These are phyloP conservation scores for Paraglomus occultum DNA, from an alignment of 192 early-diverging fungal genomes.

Conservation along the genomic window DNA sequence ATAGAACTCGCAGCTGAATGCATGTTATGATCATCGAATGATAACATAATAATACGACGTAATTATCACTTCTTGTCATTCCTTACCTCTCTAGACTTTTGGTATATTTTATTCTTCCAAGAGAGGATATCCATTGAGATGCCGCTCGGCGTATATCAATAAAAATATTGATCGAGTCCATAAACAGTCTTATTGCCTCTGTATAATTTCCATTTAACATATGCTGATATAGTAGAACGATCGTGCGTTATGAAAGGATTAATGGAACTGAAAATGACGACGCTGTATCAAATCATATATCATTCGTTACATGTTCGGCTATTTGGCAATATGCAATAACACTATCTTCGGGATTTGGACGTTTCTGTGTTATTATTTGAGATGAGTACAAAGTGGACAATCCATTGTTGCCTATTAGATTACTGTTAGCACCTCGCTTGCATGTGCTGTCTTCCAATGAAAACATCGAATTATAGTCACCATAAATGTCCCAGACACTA, in stretches of 20 bases:
- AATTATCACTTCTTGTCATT: too few relatives aligned
- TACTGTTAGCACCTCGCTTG: neutral
- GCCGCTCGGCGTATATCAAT: constrained; percentile 6
- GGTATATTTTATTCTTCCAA: constrained; percentile 21
- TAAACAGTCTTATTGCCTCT: constrained; percentile 17
- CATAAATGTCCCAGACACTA: constrained; percentile 24
- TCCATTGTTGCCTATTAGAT: neutral
- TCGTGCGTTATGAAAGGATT: neutral
- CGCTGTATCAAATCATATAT: neutral
- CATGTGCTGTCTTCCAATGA: neutral
- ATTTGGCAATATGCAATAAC: constrained; percentile 26
- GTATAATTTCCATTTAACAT: constrained; percentile 21
- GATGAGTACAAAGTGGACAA: constrained; percentile 16
- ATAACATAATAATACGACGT: too few relatives aligned
- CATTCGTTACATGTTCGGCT: constrained; percentile 16
- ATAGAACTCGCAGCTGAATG: neutral
- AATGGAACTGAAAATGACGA: neutral
- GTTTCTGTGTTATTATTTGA: neutral
- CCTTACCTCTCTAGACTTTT: constrained; percentile 24
- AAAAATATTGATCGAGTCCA: constrained; percentile 7
- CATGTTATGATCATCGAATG: too few relatives aligned
- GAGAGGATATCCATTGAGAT: constrained; percentile 15
- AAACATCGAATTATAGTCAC: neutral
- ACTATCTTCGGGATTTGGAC: constrained; percentile 21
- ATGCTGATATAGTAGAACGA: neutral